Conservation (phyloP, 1,284 basidiomycete genomes). For the Apiotrichum sp. region DNA sequence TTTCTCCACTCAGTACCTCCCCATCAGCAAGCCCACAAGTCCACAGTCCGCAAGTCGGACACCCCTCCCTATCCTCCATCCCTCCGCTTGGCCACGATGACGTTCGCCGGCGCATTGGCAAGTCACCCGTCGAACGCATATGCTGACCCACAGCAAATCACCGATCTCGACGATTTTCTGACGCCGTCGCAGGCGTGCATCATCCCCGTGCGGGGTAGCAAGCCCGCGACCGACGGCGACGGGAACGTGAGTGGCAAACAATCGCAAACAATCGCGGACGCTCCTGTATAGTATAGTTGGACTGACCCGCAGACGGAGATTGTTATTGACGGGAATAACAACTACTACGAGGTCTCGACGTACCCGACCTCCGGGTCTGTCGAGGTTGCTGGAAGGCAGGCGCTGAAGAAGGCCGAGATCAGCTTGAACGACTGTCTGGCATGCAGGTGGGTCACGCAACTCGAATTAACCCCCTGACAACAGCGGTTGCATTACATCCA, state of each 20-base stretch:
- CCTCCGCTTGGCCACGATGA: too few relatives aligned
- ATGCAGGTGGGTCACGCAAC: constrained; percentile 46
- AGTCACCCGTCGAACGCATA: constrained; percentile 26
- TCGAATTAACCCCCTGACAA: constrained; percentile 2
- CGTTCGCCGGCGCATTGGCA: constrained; percentile 57
- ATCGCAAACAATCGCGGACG: too few relatives aligned
- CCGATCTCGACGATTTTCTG: constrained; percentile 97
- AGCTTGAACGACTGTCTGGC: constrained; percentile 83
- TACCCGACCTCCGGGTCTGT: constrained; percentile 21
- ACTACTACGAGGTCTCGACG: constrained; percentile 46
- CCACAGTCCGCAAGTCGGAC: too few relatives aligned
- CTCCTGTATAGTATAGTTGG: not conserved
- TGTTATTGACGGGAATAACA: constrained; percentile 60
- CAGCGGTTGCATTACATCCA: constrained; percentile 96
- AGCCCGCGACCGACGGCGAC: constrained; percentile 22
- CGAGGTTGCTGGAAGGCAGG: constrained; percentile 47
- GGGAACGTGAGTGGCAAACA: not conserved
- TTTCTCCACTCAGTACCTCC: too few relatives aligned
- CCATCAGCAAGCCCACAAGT: too few relatives aligned
- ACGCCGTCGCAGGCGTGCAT: constrained; percentile 97
- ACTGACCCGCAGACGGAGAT: constrained; percentile 63
- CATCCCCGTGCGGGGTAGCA: constrained; percentile 65
- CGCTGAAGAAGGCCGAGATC: constrained; percentile 86
- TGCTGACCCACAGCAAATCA: constrained; percentile 45
- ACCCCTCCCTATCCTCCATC: too few relatives aligned